Evolutionary conservation across 768 basidiomycete species (phyloP).

Genomic region (Holtermannia corniformis): DNA sequence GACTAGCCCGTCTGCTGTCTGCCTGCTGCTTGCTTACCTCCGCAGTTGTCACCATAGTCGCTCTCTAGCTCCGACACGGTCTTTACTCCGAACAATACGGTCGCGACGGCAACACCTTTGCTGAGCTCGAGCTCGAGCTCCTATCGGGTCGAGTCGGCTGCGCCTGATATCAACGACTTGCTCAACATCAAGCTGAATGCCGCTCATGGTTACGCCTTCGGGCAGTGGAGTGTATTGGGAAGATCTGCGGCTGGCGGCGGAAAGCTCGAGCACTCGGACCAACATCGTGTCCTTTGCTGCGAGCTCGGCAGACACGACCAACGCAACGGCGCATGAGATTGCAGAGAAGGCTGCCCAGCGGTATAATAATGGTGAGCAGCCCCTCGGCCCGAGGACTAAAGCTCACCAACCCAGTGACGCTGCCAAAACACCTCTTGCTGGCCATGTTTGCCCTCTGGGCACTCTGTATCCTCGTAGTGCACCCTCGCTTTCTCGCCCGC

Average conservation of each 20-base stretch:
- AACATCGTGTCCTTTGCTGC: background rate
- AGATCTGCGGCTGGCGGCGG: background rate
- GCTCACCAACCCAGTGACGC: slow-evolving; percentile 10
- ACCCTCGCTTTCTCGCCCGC: slow-evolving; percentile 33
- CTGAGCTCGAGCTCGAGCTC: too few relatives aligned
- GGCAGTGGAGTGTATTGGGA: background rate
- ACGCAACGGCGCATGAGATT: background rate
- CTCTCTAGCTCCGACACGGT: background rate
- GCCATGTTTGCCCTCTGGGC: slow-evolving; percentile 19
- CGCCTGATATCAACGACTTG: too few relatives aligned
- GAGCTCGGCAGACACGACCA: background rate
- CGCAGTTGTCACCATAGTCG: background rate
- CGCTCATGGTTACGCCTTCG: background rate
- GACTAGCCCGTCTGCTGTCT: too few relatives aligned
- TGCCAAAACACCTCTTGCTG: slow-evolving; percentile 22
- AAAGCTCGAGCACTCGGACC: background rate
- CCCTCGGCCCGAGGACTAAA: background rate
- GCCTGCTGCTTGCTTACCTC: background rate
- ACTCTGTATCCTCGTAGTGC: slow-evolving; percentile 24
- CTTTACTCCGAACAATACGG: background rate
- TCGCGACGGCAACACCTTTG: background rate
- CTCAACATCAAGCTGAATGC: too few relatives aligned
- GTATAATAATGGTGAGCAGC: background rate
- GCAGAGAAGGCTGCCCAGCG: background rate
- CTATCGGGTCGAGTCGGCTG: too few relatives aligned